These are phyloP conservation scores for Ananas comosus DNA, from an alignment of 176 grass and related monocot species.

Conservation along the genomic window DNA sequence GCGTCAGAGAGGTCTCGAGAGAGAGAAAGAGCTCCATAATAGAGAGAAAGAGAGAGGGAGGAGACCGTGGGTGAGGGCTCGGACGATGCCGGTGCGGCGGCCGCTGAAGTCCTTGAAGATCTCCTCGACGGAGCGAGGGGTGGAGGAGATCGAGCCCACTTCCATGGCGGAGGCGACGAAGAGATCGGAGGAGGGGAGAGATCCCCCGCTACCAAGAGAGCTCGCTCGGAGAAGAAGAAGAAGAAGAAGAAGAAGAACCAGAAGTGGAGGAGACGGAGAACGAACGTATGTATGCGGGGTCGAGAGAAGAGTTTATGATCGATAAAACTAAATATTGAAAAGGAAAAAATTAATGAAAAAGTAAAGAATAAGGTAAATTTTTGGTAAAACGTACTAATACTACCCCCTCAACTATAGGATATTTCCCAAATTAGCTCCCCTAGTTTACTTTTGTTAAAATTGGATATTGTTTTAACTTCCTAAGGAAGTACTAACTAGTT, in stretches of 20 bases:
- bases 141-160: conserved; percentile 14
- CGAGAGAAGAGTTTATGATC: neutral
- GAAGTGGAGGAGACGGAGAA: neutral
- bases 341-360: neutral
- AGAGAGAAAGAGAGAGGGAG: neutral
- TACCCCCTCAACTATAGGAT: too few relatives aligned
- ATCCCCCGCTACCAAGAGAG: neutral
- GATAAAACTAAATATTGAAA: neutral
- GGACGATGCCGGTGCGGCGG: conserved; percentile 27
- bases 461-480: too few relatives aligned
- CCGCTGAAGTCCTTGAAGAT: conserved; percentile 29
- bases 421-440: too few relatives aligned
- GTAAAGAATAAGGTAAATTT: neutral
- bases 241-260: neutral
- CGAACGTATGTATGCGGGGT: neutral
- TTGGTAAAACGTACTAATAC: neutral
- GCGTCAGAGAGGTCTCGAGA: conserved; percentile 1
- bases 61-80: conserved; percentile 22
- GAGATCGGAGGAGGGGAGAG: neutral
- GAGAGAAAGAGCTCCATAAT: neutral
- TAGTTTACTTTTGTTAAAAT: too few relatives aligned
- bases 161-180: conserved; percentile 15
- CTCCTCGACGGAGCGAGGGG: conserved; percentile 26
- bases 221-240: neutral
- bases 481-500: too few relatives aligned